Evolutionary conservation across 371 early-diverging fungal species (phyloP).

Genomic region (Syncephalastrum sp.): DNA sequence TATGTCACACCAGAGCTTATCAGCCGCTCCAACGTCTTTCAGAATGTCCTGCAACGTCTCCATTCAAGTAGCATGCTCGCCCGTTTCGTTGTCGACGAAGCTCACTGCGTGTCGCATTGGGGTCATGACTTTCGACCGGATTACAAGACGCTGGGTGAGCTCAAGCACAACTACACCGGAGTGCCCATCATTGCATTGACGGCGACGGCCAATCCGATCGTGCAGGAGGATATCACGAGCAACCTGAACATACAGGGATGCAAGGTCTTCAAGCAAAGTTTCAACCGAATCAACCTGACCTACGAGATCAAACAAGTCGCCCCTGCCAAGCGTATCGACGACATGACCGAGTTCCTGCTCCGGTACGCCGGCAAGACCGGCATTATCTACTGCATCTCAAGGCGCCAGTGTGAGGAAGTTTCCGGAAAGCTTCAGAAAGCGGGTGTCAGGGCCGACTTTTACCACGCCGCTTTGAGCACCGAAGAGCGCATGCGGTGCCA

Average conservation of each 20-base stretch:
- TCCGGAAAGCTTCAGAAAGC: conserved; percentile 63
- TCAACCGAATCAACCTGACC: conserved; percentile 85
- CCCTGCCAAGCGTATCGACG: conserved; percentile 32
- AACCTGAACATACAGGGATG: conserved; percentile 72
- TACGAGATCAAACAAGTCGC: conserved; percentile 13
- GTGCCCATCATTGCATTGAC: conserved; percentile 98
- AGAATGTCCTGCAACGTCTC: conserved; percentile 55
- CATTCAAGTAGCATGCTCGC: conserved; percentile 64
- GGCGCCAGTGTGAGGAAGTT: conserved; percentile 88
- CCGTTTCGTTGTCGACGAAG: conserved; percentile 98
- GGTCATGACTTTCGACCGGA: conserved; percentile 95
- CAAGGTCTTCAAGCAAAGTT: conserved; percentile 78
- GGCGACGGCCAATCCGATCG: conserved; percentile 95
- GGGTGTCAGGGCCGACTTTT: conserved; percentile 63
- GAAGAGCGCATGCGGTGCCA: conserved; percentile 87
- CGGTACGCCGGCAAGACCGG: conserved; percentile 80
- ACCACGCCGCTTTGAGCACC: conserved; percentile 90
- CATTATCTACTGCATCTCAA: conserved; percentile 96
- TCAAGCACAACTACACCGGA: conserved; percentile 66
- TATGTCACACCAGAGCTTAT: conserved; percentile 98
- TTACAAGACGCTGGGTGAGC: conserved; percentile 72
- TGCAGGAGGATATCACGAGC: conserved; percentile 73
- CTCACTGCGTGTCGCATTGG: conserved; percentile 98
- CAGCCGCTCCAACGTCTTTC: conserved; percentile 67
- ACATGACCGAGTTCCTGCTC: conserved; percentile 35